These are phyloP conservation scores for Zalaria obscura DNA, from an alignment of 2,329 filamentous ascomycete genomes.

Conservation along the genomic window DNA sequence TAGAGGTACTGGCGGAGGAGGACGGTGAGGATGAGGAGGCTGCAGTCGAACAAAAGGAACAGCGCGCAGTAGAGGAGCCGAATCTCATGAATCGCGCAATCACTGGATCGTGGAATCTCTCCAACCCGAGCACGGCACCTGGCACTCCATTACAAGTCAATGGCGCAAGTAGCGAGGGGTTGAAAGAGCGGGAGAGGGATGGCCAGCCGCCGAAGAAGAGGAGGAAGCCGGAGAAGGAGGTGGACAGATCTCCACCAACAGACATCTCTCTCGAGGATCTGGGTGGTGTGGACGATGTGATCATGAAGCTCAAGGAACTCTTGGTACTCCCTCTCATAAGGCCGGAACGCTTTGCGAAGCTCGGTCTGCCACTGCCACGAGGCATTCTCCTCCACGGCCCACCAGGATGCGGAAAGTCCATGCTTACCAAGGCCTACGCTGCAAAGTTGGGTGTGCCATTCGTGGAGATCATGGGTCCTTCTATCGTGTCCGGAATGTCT, in stretches of 20 bases:
- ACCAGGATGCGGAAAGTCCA: constrained; percentile 75
- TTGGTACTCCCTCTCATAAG: constrained; percentile 59
- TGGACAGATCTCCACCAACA: constrained; percentile 45
- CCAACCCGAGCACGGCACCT: constrained; percentile 16
- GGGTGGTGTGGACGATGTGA: constrained; percentile 61
- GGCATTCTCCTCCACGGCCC: constrained; percentile 71
- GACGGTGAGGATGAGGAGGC: constrained; percentile 39
- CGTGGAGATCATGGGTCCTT: constrained; percentile 68
- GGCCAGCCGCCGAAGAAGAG: constrained; percentile 55
- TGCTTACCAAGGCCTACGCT: constrained; percentile 68
- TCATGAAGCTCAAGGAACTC: constrained; percentile 53
- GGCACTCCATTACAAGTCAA: constrained; percentile 5
- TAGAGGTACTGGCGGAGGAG: constrained; percentile 55
- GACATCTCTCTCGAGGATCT: constrained; percentile 57
- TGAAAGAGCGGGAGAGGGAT: constrained; percentile 43
- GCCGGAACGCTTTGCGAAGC: constrained; percentile 50
- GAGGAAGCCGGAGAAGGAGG: constrained; percentile 37
- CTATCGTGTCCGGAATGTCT: constrained; percentile 73
- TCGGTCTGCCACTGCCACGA: constrained; percentile 54
- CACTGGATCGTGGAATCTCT: constrained; percentile 39
- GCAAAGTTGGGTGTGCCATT: constrained; percentile 63
- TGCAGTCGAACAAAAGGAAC: constrained; percentile 25
- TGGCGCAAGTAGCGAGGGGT: constrained; percentile 16
- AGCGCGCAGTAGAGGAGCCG: constrained; percentile 11
- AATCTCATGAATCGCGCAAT: constrained; percentile 56